These are phyloP conservation scores for Moesziomyces globuligerus DNA, from an alignment of 1,284 basidiomycete genomes.

Conservation along the genomic window DNA sequence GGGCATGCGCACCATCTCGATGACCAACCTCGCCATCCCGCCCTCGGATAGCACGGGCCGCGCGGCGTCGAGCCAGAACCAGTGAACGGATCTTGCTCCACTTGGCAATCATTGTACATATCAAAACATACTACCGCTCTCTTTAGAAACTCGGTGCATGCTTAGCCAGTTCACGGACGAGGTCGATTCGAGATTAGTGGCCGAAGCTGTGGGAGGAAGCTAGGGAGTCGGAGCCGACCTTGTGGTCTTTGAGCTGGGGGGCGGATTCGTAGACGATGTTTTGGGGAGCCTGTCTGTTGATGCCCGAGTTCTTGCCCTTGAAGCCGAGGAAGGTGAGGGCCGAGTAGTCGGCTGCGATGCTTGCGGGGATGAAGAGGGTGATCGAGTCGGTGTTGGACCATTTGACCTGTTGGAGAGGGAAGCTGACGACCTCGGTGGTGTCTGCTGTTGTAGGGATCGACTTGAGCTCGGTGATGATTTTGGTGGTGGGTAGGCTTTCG, in stretches of 20 bases:
- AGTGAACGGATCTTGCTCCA: neutral
- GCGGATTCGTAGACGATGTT: conserved; percentile 64
- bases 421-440: conserved; percentile 48
- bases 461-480: conserved; percentile 32
- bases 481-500: conserved; percentile 1
- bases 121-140: neutral
- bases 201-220: conserved; percentile 44
- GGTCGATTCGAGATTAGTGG: no score
- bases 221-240: conserved; percentile 30
- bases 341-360: conserved; percentile 35
- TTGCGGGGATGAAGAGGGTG: conserved; percentile 56
- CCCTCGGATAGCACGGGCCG: conserved; percentile 36
- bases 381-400: conserved; percentile 57
- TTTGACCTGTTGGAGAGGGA: conserved; percentile 60
- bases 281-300: conserved; percentile 36
- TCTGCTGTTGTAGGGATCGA: conserved; percentile 50
- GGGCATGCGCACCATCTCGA: conserved; percentile 34
- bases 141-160: neutral
- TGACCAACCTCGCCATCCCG: conserved; percentile 40
- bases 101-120: conserved; percentile 10
- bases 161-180: no score
- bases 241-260: conserved; percentile 62
- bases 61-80: conserved; percentile 3
- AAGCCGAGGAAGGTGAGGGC: conserved; percentile 61
- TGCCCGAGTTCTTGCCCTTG: conserved; percentile 52